Percentiles rank a stretch among this genome's conserved stretches.
These are phyloP conservation scores for Paraconiothyrium sp. DNA, from an alignment of 2,329 filamentous ascomycete genomes.

Conservation along the genomic window DNA sequence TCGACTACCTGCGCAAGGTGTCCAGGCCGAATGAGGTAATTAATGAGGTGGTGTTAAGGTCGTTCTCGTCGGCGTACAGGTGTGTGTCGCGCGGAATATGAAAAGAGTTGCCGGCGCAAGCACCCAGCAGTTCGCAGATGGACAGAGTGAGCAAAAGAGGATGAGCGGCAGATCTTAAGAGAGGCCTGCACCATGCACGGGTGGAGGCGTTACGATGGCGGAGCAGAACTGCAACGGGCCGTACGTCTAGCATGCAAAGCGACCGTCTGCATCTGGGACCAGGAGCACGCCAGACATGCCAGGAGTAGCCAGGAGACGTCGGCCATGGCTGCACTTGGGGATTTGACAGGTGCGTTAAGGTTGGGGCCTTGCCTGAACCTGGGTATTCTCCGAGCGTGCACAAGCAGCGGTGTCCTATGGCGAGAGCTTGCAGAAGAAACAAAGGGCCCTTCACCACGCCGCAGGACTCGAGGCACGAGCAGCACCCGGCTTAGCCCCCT, in stretches of 20 bases:
- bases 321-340: constrained; percentile 43
- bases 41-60: constrained; percentile 24
- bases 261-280: constrained; percentile 39
- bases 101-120: constrained; percentile 38
- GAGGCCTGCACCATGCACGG: constrained; percentile 19
- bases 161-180: constrained; percentile 39
- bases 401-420: constrained; percentile 34
- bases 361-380: constrained; percentile 46
- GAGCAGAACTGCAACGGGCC: constrained; percentile 53
- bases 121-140: constrained; percentile 44
- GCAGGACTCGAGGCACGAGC: constrained; percentile 48
- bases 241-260: constrained; percentile 46
- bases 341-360: constrained; percentile 45
- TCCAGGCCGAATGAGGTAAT: constrained; percentile 19
- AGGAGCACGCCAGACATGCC: constrained; percentile 39
- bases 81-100: constrained; percentile 24
- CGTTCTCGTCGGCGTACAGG: constrained; percentile 32
- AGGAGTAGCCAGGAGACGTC: constrained; percentile 35
- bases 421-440: constrained; percentile 35
- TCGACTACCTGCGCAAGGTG: constrained; percentile 7
- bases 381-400: constrained; percentile 50
- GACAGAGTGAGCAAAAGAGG: constrained; percentile 33
- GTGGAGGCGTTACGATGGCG: constrained; percentile 32
- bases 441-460: constrained; percentile 39
- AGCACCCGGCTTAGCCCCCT: constrained; percentile 23